Conservation (phyloP, 75 land plant species). For the Selaginella moellendorffii region DNA sequence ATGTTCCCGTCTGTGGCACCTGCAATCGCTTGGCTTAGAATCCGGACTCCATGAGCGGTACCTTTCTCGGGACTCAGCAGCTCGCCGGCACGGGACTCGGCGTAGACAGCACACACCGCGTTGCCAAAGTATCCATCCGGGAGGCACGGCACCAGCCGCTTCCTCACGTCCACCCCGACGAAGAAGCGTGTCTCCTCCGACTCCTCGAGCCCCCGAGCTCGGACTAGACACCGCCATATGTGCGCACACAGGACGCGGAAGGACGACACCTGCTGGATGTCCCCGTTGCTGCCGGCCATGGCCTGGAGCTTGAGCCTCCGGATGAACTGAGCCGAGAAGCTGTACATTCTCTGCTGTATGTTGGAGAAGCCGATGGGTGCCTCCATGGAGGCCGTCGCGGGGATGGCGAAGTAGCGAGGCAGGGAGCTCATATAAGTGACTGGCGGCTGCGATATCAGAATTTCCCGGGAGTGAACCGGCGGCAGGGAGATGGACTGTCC, state of each 20-base stretch:
- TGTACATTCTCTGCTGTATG: background rate
- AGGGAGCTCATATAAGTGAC: background rate
- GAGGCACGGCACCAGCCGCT: constrained; percentile 38
- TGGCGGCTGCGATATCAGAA: background rate
- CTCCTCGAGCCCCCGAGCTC: constrained; percentile 34
- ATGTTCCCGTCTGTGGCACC: constrained; percentile 36
- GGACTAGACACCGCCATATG: constrained; percentile 40
- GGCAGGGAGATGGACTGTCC: background rate
- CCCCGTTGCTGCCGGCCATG: too few species aligned
- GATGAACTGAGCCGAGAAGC: constrained; percentile 7
- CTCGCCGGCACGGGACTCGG: constrained; percentile 36
- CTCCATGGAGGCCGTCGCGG: background rate
- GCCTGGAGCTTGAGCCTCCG: constrained; percentile 33
- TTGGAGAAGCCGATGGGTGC: background rate
- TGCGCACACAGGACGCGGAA: constrained; percentile 47
- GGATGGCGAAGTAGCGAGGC: background rate
- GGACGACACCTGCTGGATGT: constrained; percentile 29
- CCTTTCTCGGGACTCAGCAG: constrained; percentile 21
- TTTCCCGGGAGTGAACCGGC: constrained; percentile 9
- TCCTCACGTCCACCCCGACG: constrained; percentile 53
- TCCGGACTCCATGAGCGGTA: constrained; percentile 24
- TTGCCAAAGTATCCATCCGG: constrained; percentile 61
- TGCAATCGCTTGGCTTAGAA: constrained; percentile 24
- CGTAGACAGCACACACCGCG: constrained; percentile 46
- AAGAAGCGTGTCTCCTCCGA: constrained; percentile 46